Evolutionary conservation across 1,284 basidiomycete species (phyloP), one percentile per base, ranked within the genome.

Genomic region (Paramarasmius palmivorus): DNA sequence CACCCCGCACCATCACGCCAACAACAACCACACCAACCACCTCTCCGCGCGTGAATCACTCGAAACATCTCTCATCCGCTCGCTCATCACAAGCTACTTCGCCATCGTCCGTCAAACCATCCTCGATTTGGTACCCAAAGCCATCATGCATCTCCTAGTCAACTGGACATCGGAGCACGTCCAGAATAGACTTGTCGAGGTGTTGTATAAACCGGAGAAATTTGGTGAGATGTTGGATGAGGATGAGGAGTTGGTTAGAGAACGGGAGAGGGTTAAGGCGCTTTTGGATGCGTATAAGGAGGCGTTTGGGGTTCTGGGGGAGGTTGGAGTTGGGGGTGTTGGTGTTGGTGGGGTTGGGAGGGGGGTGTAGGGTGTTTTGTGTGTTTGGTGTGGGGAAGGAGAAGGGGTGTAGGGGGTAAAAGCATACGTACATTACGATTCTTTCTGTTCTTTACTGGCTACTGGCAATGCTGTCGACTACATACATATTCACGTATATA

Each of bases 231-330:
- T 99, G 72, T 73, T 99, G 65, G 91, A 95, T 66, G 97, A 99
- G 74, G 97, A 99, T 68, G 95, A 98, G 74, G 86, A 90, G 53
- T 75, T 99, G 55, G 95, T 96, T 26, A 90, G 90, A 39, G 97
- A 99, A 77, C 81, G 97, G 54, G 83, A 92, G 59, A 79, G 97
- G 64, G 92, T 99, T 41, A 98, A 98, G 81, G 89, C 93, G 12
- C 72, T 99, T 50, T 76, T 99, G 61, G 94, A 98, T 65, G 96
- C 96, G 12, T 99, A 99, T 74, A 95, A 90, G 77, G 95, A 97
- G 62, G 96, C 96, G 34, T 98, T 98, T 77, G 93, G 89, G 73
- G 90, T 81, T 22, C 73, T 92, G 19, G 88, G 88, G 2, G 90
- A 92, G 62, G 84, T 92, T 52, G 87, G n/a, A n/a, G n/a, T n/a